Evolutionary conservation across 1,139 yeast species (phyloP).

Genomic region (Yamadazyma trypodendri): DNA sequence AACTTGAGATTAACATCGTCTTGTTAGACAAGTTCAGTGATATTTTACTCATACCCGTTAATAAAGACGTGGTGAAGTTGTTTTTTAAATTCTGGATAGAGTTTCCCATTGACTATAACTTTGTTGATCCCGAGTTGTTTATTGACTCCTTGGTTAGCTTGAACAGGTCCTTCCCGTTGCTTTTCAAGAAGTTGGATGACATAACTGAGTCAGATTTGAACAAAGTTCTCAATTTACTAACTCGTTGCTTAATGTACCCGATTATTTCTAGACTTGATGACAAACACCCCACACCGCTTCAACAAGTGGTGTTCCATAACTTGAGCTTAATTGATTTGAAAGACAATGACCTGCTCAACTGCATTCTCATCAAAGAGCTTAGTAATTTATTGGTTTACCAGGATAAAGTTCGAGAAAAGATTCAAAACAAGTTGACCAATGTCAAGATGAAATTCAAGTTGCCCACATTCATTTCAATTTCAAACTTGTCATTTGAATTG

Average conservation of each 20-base stretch:
- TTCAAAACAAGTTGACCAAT: slow-evolving; percentile 33
- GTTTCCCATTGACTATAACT: slow-evolving; percentile 59
- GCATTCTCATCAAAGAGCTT: slow-evolving; percentile 52
- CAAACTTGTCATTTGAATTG: slow-evolving; percentile 49
- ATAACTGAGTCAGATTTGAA: slow-evolving; percentile 32
- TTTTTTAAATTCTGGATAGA: slow-evolving; percentile 65
- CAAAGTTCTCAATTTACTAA: slow-evolving; percentile 46
- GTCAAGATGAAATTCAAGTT: slow-evolving; percentile 38
- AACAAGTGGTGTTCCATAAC: slow-evolving; percentile 48
- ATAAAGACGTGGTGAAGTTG: slow-evolving; percentile 31
- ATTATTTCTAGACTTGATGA: slow-evolving; percentile 49
- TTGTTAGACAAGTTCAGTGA: slow-evolving; percentile 54
- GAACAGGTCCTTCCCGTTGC: slow-evolving; percentile 47
- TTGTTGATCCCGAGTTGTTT: slow-evolving; percentile 45
- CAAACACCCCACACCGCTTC: slow-evolving; percentile 52
- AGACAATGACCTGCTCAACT: slow-evolving; percentile 33
- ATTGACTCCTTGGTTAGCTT: slow-evolving; percentile 58
- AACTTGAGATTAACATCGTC: slow-evolving; percentile 49
- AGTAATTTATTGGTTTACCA: slow-evolving; percentile 56
- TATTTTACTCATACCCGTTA: slow-evolving; percentile 26
- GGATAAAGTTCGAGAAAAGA: slow-evolving; percentile 56
- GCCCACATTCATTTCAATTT: slow-evolving; percentile 68
- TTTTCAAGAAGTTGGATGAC: slow-evolving; percentile 31
- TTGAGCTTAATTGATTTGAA: slow-evolving; percentile 23
- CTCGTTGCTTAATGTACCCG: slow-evolving; percentile 67